Percentiles rank a stretch among this genome's conserved stretches.
Conservation (phyloP, 139 green algal species). For the Chlamydomonas asymmetrica region DNA sequence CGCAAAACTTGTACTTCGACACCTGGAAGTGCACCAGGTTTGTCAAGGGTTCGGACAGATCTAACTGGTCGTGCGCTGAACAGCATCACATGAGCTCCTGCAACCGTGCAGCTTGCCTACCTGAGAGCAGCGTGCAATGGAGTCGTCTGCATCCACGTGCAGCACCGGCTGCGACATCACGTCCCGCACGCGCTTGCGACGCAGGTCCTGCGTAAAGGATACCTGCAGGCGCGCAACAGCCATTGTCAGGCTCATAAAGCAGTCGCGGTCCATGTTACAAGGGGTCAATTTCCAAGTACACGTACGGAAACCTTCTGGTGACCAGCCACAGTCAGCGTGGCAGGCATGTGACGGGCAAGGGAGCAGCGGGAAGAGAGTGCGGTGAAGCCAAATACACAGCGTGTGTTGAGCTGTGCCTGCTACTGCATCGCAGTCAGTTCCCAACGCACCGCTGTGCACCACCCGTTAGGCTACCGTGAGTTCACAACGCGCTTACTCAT, state of each 20-base stretch:
- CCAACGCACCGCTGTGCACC: background rate
- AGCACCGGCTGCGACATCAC: constrained; percentile 49
- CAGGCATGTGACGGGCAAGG: too few species aligned
- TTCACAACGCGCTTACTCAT: too few species aligned
- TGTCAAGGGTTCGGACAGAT: too few species aligned
- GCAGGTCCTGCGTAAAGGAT: background rate
- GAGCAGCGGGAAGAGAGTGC: too few species aligned
- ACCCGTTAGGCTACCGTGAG: background rate
- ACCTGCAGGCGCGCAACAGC: too few species aligned
- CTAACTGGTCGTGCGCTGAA: background rate
- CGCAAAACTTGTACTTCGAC: too few species aligned
- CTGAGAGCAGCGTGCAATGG: constrained; percentile 23
- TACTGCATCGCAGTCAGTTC: background rate
- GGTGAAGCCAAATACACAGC: background rate
- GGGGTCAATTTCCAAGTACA: background rate
- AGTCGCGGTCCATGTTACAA: background rate
- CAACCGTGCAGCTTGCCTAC: constrained; percentile 1
- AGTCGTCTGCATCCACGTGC: constrained; percentile 18
- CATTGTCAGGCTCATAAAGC: too few species aligned
- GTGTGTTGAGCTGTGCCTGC: background rate
- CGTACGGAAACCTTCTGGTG: background rate
- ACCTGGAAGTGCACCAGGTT: too few species aligned
- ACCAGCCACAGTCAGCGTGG: too few species aligned
- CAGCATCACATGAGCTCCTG: constrained; percentile 7
- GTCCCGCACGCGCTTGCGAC: constrained; percentile 14